phyloP scores from a whole-genome alignment of 495 filamentous ascomycete species.

The Staphylotrichum longicolle region DNA sequence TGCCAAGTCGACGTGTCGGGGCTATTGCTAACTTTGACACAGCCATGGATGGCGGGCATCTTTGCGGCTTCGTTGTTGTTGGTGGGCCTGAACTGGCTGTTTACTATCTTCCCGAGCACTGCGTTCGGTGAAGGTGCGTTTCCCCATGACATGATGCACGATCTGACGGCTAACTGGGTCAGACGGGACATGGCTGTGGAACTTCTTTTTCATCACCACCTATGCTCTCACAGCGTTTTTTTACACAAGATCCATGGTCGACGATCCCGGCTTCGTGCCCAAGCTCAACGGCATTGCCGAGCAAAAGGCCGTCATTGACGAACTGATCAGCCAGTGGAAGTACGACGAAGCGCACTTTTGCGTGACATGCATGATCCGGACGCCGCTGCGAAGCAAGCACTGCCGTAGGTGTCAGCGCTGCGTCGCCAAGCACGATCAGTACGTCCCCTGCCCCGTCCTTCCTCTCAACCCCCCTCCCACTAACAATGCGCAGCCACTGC shows the following conservation, averaged over 20 bases:
- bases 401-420: constrained; percentile 88
- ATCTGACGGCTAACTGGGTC: background rate
- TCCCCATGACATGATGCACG: background rate
- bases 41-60: constrained; percentile 91
- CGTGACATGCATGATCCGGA: constrained; percentile 86
- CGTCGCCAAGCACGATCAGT: constrained; percentile 97
- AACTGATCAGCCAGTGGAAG: constrained; percentile 77
- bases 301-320: constrained; percentile 82
- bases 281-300: constrained; percentile 83
- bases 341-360: constrained; percentile 96
- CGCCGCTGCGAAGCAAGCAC: constrained; percentile 90
- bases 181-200: constrained; percentile 62
- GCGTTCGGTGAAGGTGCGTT: constrained; percentile 35
- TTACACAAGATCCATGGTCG: constrained; percentile 77
- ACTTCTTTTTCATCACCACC: constrained; percentile 66
- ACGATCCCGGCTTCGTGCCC: constrained; percentile 92
- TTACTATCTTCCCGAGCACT: constrained; percentile 67
- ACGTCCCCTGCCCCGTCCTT: constrained; percentile 35
- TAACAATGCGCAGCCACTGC: constrained; percentile 74
- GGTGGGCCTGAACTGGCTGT: constrained; percentile 72
- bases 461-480: constrained; percentile 16
- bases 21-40: constrained; percentile 20
- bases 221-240: constrained; percentile 74
- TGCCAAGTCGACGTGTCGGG: background rate
- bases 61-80: constrained; percentile 87